Conservation (phyloP, 129 eudicot genomes). For the Chrysanthemum lavandulifolium region DNA sequence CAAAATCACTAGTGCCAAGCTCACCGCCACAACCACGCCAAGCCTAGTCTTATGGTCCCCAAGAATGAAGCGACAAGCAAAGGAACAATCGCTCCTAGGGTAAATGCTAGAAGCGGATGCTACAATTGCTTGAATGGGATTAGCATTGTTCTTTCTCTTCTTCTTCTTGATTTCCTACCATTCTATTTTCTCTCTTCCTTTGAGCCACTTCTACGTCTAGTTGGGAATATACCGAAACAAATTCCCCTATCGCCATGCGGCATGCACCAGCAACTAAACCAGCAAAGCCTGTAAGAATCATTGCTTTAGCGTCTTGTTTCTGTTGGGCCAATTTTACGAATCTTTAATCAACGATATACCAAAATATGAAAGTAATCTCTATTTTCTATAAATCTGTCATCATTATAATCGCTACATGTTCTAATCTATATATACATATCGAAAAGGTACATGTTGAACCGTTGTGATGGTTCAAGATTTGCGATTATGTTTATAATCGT, state of each 20-base stretch:
- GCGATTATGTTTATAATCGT: too few species aligned
- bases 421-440: too few species aligned
- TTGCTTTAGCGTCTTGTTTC: background rate
- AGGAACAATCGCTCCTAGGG: constrained; percentile 58
- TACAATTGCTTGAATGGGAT: constrained; percentile 50
- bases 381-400: too few species aligned
- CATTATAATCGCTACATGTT: too few species aligned
- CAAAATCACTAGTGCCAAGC: constrained; percentile 27
- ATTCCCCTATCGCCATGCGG: constrained; percentile 42
- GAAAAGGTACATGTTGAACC: too few species aligned
- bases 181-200: constrained; percentile 29
- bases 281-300: constrained; percentile 36
- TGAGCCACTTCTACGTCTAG: constrained; percentile 37
- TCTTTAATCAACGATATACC: too few species aligned
- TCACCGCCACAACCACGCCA: constrained; percentile 46
- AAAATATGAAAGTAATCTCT: too few species aligned
- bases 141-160: constrained; percentile 28
- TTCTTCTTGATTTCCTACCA: background rate
- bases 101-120: constrained; percentile 59
- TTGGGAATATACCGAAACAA: constrained; percentile 35
- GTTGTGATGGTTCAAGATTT: too few species aligned
- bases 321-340: too few species aligned
- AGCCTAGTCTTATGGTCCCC: constrained; percentile 42
- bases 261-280: constrained; percentile 44
- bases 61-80: constrained; percentile 53